phyloP scores from a whole-genome alignment of 768 basidiomycete genomes.

The Macrolepiota fuliginosa region DNA sequence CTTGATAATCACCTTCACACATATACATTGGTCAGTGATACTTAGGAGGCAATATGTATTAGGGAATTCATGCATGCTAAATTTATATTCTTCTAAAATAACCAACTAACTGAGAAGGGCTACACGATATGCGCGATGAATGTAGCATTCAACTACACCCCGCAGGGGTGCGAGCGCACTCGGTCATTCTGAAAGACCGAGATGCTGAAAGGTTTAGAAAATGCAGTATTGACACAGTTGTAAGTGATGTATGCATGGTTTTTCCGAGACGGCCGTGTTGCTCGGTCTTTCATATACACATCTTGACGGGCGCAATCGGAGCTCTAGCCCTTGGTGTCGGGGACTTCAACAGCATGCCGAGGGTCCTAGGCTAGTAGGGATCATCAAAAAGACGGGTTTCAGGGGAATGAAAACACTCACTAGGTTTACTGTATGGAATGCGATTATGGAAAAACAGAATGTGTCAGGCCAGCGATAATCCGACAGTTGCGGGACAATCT shows the following conservation, averaged over 20 bases:
- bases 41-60: no score
- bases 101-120: background rate
- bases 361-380: background rate
- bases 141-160: background rate
- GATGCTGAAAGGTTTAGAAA: background rate
- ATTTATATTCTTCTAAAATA: background rate
- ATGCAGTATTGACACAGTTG: background rate
- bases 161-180: background rate
- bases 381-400: background rate
- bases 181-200: background rate
- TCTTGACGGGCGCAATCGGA: background rate
- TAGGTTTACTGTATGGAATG: background rate
- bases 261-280: constrained; percentile 8
- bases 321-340: background rate
- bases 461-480: background rate
- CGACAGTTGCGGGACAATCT: constrained; percentile 1
- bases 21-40: background rate
- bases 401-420: background rate
- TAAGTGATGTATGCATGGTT: background rate
- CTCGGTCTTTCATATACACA: background rate
- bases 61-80: background rate
- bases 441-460: background rate
- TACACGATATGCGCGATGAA: background rate
- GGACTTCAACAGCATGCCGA: background rate
- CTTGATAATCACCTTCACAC: constrained; percentile 8